A percentile compares a stretch with the other conserved stretches of the same genome.
These are phyloP conservation scores for Lojkania enalia DNA, from an alignment of 2,329 filamentous ascomycete species.

Conservation along the genomic window DNA sequence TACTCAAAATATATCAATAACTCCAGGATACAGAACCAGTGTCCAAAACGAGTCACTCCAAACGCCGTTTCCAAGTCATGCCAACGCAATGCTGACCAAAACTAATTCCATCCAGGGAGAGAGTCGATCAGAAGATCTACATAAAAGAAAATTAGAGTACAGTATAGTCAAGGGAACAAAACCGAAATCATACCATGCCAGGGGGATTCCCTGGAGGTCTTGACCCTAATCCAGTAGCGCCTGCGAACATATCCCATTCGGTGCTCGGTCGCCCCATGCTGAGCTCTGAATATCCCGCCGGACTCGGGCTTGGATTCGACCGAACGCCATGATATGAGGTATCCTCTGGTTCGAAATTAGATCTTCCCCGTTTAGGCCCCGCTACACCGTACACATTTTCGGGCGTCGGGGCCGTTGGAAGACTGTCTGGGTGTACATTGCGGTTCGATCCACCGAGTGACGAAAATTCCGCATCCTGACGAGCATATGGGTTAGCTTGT, in stretches of 20 bases:
- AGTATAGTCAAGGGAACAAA: slow-evolving; percentile 1
- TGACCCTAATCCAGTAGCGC: slow-evolving; percentile 16
- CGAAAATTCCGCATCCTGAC: slow-evolving; percentile 16
- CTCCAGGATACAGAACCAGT: too few species aligned
- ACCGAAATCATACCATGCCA: slow-evolving; percentile 6
- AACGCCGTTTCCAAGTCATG: not conserved
- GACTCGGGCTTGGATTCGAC: slow-evolving; percentile 1
- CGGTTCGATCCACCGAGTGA: slow-evolving; percentile 14
- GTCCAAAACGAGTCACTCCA: too few species aligned
- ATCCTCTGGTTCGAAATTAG: slow-evolving; percentile 26
- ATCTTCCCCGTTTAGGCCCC: slow-evolving; percentile 8
- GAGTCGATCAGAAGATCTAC: too few species aligned
- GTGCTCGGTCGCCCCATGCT: slow-evolving; percentile 14
- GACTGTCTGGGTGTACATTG: slow-evolving; percentile 21
- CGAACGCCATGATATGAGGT: slow-evolving; percentile 19
- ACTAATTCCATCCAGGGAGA: too few species aligned
- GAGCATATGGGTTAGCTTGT: slow-evolving; percentile 29
- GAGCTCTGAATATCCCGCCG: not conserved
- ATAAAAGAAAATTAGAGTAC: not conserved
- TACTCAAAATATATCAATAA: too few species aligned
- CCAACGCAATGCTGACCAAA: not conserved
- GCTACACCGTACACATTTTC: slow-evolving; percentile 31
- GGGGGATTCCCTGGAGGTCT: slow-evolving; percentile 5
- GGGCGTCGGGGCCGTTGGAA: slow-evolving; percentile 26
- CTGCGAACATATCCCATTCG: slow-evolving; percentile 32